Evolutionary conservation across 2,329 filamentous ascomycete genomes (phyloP).

Genomic region (Gyromitra esculenta): DNA sequence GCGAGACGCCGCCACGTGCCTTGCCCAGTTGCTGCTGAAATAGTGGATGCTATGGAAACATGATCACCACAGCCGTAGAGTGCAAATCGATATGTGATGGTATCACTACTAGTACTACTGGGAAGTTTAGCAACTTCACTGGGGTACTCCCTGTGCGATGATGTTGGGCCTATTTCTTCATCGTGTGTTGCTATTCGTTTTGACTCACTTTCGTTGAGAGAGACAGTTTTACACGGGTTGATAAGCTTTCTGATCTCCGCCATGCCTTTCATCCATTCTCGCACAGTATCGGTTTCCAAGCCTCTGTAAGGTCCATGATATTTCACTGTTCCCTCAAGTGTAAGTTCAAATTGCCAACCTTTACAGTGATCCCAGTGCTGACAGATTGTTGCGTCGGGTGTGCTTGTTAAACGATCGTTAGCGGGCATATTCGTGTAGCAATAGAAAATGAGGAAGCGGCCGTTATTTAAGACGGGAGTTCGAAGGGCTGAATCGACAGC

Average conservation of each 20-base stretch:
- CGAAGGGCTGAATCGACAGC: constrained; percentile 21
- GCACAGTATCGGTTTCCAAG: background rate
- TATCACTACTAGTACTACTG: background rate
- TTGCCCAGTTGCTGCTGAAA: constrained; percentile 23
- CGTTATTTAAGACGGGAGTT: background rate
- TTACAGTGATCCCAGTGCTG: constrained; percentile 7
- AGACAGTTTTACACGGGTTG: background rate
- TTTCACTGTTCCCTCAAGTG: constrained; percentile 20
- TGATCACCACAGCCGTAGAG: constrained; percentile 48
- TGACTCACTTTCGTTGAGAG: background rate
- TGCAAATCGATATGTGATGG: constrained; percentile 21
- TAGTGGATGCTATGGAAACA: constrained; percentile 8
- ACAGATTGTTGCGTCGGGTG: background rate
- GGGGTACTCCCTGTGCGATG: background rate
- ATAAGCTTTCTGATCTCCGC: constrained; percentile 19
- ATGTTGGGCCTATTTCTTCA: background rate
- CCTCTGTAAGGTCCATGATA: constrained; percentile 9
- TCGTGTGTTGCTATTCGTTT: background rate
- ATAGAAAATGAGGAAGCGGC: constrained; percentile 43
- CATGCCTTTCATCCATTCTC: constrained; percentile 20
- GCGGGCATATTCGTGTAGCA: constrained; percentile 5
- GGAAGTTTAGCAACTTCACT: background rate
- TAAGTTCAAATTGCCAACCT: constrained; percentile 31
- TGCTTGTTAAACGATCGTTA: background rate
- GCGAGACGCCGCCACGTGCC: constrained; percentile 40